Base-by-base conservation (phyloP, 1,139 yeast genomes). In the Protomyces macrosporus region DNA sequence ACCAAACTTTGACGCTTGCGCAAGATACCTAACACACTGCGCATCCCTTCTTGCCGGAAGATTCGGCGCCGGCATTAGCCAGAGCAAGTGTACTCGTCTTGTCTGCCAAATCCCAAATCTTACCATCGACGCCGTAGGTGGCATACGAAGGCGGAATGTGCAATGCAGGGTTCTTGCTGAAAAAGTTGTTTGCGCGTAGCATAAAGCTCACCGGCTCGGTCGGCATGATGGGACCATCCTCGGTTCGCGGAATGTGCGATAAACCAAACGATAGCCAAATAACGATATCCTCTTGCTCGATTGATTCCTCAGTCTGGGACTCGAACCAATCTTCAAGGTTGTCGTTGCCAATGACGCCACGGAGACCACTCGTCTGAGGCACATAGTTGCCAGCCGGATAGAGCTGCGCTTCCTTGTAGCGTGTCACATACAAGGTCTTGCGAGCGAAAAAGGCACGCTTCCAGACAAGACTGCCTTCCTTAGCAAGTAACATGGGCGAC, bases 221-320 rank as follows among this genome's bases (percentile, higher is more conserved):
- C 59, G 95, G 95, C 95, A 87, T 87, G 69, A 88, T 83, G 67
- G 95, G 93, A 85, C 87, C 88, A 76, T 87, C 95, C 78, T 87
- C 95, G 67, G 95, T 93, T 10, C 91, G 85, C 67, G 95, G 95
- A 82, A 87, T 85, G 73, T 87, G 95, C 53, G 93, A 85, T 69
- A 87, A 82, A 72, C 95, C 95, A 73, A 87, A 87, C 45, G 91
- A 87, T 75, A 87, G 93, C 84, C 85, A 88, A 71, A 85, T 76
- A 60, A 87, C 80, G 68, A 87, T 81, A 73, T 87, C 91, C 51
- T 87, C 84, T 76, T 87, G 81, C 70, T 85, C 88, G 71, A 87
- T 77, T 60, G 81, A 90, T 7, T 76, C 67, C 65, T 89, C 90
- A 70, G 85, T 86, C 23, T 42, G 48, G 9, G 6, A 6, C 63